These are phyloP conservation scores for Penicillium soppii DNA, from an alignment of 495 filamentous ascomycete species.

Conservation along the genomic window DNA sequence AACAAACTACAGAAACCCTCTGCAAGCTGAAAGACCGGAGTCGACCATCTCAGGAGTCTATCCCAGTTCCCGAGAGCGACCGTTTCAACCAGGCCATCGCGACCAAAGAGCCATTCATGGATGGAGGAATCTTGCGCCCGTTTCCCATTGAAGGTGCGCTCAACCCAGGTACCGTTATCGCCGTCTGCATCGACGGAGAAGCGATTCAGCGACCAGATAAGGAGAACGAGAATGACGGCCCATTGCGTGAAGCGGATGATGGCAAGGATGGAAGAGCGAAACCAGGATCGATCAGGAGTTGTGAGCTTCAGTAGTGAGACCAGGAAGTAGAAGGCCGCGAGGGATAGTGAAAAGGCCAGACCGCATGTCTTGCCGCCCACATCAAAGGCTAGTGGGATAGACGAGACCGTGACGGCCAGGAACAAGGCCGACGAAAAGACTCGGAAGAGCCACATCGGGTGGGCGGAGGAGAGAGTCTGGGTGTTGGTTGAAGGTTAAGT, in stretches of 20 bases:
- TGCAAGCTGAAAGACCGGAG: conserved; percentile 89
- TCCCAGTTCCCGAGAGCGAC: conserved; percentile 86
- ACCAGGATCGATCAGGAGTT: conserved; percentile 75
- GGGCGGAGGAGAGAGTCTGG: conserved; percentile 3
- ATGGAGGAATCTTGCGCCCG: conserved; percentile 62
- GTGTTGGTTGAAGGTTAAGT: too few species aligned
- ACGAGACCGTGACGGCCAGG: conserved; percentile 83
- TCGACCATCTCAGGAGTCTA: conserved; percentile 83
- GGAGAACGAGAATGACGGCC: conserved; percentile 73
- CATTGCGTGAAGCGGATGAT: conserved; percentile 74
- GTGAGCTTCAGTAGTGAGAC: conserved; percentile 77
- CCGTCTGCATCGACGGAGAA: conserved; percentile 84
- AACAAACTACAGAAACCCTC: conserved; percentile 96
- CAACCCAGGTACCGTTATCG: conserved; percentile 66
- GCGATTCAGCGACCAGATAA: conserved; percentile 92
- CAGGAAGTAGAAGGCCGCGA: conserved; percentile 86
- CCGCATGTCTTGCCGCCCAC: conserved; percentile 93
- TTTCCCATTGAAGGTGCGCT: conserved; percentile 71
- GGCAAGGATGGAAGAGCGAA: conserved; percentile 65
- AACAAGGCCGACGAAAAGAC: conserved; percentile 74
- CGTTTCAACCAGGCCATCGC: conserved; percentile 72
- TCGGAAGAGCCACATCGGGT: conserved; percentile 68
- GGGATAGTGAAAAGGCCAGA: conserved; percentile 83
- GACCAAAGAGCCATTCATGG: conserved; percentile 81
- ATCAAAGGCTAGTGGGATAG: conserved; percentile 94